Evolutionary conservation across 345 rosid species (phyloP), one percentile per base, ranked within the genome.

Genomic region (Erysimum cheiranthoides): DNA sequence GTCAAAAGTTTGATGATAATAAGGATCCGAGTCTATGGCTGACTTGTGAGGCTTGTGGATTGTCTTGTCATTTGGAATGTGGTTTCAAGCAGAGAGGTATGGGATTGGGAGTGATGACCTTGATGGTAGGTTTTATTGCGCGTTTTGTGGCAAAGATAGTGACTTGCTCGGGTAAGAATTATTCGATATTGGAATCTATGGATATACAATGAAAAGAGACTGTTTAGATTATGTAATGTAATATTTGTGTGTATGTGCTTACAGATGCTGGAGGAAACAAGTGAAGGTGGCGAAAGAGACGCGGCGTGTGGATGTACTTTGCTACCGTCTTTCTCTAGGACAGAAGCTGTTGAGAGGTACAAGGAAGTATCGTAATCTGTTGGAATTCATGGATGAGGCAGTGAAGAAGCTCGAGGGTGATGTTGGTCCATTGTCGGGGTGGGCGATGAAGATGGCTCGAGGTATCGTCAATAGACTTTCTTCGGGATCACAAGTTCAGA

Each of bases 21-120:
- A 95, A 95, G 82, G 99, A 92, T 80, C 96, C 96, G 49, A 95
- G 98, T 78, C 81, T 95, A 58, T 95, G 99, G 99, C 73, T 93
- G 53, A 83, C 81, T 66, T 95, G 99, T 78, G 81, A 85, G 80
- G 81, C 88, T 40, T 96, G 99, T 82, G 94, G 93, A 21, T 75
- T 88, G 90, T 89, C 96, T 17, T 89, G 90, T 75, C 99, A 96
- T 81, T 88, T 96, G 66, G 96, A 89, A 35, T 95, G 99, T 82
- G 89, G 92, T 69, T 80, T 92, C 52, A 88, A 85, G 68, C 79
- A 89, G 93, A 88, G 35, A 80, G 67, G 40, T 83, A 90, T 74
- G 87, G 94, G 68, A 87, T 92, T 80, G 85, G 87, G 58, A 82
- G 78, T 72, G 88, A 77, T 61, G 84, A 80, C 43, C 84, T 84